Percentiles rank a stretch among this genome's conserved stretches.
phyloP scores from a whole-genome alignment of 176 grass and related monocot genomes.

The Eragrostis nindensis region DNA sequence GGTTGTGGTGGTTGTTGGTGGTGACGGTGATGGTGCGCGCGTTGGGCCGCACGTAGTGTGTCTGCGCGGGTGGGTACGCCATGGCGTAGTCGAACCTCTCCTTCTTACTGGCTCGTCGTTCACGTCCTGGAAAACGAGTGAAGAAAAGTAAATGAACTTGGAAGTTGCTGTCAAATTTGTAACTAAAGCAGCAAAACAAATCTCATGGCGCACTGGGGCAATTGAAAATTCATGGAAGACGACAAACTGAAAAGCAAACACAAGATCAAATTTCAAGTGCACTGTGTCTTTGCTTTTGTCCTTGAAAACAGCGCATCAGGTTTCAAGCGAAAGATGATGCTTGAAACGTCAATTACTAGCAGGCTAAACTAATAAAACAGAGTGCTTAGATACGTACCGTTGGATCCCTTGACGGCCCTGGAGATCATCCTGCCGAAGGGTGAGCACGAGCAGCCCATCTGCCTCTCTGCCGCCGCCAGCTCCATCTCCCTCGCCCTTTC shows the following conservation, averaged over 20 bases:
- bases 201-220: too few relatives aligned
- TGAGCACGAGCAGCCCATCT: slow-evolving; percentile 33
- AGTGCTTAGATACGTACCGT: background rate
- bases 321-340: background rate
- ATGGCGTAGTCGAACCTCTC: slow-evolving; percentile 42
- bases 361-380: too few relatives aligned
- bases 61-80: slow-evolving; percentile 38
- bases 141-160: background rate
- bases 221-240: too few relatives aligned
- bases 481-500: slow-evolving; percentile 40
- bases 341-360: too few relatives aligned
- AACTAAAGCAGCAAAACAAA: too few relatives aligned
- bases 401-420: slow-evolving; percentile 11
- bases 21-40: slow-evolving; percentile 66
- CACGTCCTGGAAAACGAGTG: background rate
- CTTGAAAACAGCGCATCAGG: too few relatives aligned
- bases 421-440: slow-evolving; percentile 45
- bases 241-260: too few relatives aligned
- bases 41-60: slow-evolving; percentile 36
- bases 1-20: background rate
- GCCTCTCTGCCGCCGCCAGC: background rate
- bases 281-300: too few relatives aligned
- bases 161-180: too few relatives aligned
- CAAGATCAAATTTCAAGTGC: too few relatives aligned
- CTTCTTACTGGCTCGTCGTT: background rate